Evolutionary conservation across 2,329 filamentous ascomycete genomes (phyloP).

Genomic region (Dothidotthia symphoricarpi): DNA sequence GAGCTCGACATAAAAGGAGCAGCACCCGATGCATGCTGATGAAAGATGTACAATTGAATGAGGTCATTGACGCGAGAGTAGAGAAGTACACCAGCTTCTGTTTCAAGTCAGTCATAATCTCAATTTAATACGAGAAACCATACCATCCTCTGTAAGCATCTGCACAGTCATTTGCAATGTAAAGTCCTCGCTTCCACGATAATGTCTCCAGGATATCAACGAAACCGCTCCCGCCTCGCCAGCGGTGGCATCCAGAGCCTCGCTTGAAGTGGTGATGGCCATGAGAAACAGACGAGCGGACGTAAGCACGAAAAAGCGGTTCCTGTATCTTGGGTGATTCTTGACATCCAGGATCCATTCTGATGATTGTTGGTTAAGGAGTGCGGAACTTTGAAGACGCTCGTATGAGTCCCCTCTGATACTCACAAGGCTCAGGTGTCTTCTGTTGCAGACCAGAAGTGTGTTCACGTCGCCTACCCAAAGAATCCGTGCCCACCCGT

Average conservation of each 20-base stretch:
- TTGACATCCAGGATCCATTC: conserved; percentile 60
- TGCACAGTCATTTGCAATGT: conserved; percentile 45
- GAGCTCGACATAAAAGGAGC: conserved; percentile 16
- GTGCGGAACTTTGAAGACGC: conserved; percentile 21
- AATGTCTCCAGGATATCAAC: conserved; percentile 54
- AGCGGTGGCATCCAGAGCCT: conserved; percentile 15
- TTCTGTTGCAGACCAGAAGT: conserved; percentile 55
- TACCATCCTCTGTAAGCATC: conserved; percentile 35
- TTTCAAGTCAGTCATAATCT: conserved; percentile 8
- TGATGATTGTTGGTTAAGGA: conserved; percentile 26
- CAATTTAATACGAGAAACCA: background rate
- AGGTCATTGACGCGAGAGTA: conserved; percentile 35
- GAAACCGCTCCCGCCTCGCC: conserved; percentile 35
- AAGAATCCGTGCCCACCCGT: conserved; percentile 53
- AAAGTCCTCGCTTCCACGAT: conserved; percentile 53
- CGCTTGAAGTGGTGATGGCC: conserved; percentile 40
- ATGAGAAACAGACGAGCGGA: conserved; percentile 53
- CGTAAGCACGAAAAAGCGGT: conserved; percentile 61
- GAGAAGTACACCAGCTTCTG: conserved; percentile 33
- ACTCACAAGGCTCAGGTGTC: conserved; percentile 36
- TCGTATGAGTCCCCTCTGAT: conserved; percentile 25
- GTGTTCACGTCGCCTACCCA: conserved; percentile 51
- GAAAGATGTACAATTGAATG: conserved; percentile 33
- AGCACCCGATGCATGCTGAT: conserved; percentile 5
- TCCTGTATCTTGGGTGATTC: conserved; percentile 47